phyloP scores from a whole-genome alignment of 2,329 filamentous ascomycete genomes.

The Claviceps cyperi region DNA sequence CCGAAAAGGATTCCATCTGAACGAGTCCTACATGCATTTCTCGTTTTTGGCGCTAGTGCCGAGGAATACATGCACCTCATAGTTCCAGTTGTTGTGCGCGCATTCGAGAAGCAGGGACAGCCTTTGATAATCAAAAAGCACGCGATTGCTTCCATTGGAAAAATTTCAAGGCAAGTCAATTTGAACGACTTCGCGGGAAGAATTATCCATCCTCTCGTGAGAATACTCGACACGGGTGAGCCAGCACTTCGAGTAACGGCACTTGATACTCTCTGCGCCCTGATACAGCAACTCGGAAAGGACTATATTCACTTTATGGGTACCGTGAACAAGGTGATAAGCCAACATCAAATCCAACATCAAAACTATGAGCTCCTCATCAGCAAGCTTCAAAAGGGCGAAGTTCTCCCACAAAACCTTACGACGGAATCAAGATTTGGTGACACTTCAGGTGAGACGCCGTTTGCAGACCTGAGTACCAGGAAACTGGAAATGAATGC shows the following conservation, averaged over 20 bases:
- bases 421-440: slow-evolving; percentile 73
- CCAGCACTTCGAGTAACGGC: slow-evolving; percentile 63
- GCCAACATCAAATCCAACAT: slow-evolving; percentile 68
- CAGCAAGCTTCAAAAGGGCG: slow-evolving; percentile 84
- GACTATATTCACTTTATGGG: slow-evolving; percentile 92
- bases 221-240: slow-evolving; percentile 64
- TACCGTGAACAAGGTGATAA: slow-evolving; percentile 78
- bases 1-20: slow-evolving; percentile 70
- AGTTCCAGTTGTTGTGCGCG: slow-evolving; percentile 82
- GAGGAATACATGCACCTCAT: slow-evolving; percentile 99
- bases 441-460: slow-evolving; percentile 64
- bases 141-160: slow-evolving; percentile 88
- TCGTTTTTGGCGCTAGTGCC: slow-evolving; percentile 88
- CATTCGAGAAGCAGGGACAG: slow-evolving; percentile 81
- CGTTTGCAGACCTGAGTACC: slow-evolving; percentile 68
- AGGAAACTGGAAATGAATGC: slow-evolving; percentile 97
- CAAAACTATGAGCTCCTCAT: slow-evolving; percentile 86
- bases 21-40: slow-evolving; percentile 81
- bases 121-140: slow-evolving; percentile 67
- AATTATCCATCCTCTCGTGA: slow-evolving; percentile 84
- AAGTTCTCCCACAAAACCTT: slow-evolving; percentile 86
- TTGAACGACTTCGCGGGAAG: slow-evolving; percentile 92
- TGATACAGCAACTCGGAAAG: slow-evolving; percentile 90
- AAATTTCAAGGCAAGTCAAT: slow-evolving; percentile 90
- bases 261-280: slow-evolving; percentile 82